Base-by-base conservation (phyloP, 106 monocot species). In the Xerophyta viscosa region DNA sequence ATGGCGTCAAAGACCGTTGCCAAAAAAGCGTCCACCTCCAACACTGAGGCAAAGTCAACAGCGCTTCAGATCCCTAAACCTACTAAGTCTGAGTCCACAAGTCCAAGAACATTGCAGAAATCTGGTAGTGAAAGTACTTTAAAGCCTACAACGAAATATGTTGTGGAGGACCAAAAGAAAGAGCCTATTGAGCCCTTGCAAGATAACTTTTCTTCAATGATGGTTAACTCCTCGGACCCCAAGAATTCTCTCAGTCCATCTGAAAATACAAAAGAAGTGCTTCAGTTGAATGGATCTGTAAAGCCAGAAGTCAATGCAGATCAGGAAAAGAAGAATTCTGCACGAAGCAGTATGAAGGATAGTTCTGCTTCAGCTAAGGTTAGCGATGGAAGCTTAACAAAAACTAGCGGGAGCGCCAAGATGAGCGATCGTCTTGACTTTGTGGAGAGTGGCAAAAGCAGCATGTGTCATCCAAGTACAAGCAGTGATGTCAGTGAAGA, bases 401-500 rank as follows among this genome's bases (percentile, higher is more conserved):
- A 60, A 18, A 29, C 59, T 12, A 46, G 59, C 27, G 43, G 59
- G 28, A 60, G 46, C 15, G 46, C 45, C 19, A 60, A 60, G 45
- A 46, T 46, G 24, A 60, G 46, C 20, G 59, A 60, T 28, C 59
- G 59, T 24, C 45, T 8, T 46, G 59, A 60, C 4, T 60, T 45
- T 31, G 59, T 60, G 6, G 59, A 60, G 46, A 30, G 59, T 9
- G 59, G 59, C 1, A 60, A 60, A 37, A 56, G 36, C 28, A 60
- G 59, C 41, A 30, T 60, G 59, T 60, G 59, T 27, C 24, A 45
- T 24, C 43, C 29, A n/a, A 60, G 59, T 46, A 60, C 59, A 60
- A 60, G 59, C 44, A 60, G 59, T 46, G 59, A 60, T 60, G 46
- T 60, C 28, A 60, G 59, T 30, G 59, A 45, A 29, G 59, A 60